Conservation (phyloP, 768 basidiomycete species). For the Hygrocybe coccinea region DNA sequence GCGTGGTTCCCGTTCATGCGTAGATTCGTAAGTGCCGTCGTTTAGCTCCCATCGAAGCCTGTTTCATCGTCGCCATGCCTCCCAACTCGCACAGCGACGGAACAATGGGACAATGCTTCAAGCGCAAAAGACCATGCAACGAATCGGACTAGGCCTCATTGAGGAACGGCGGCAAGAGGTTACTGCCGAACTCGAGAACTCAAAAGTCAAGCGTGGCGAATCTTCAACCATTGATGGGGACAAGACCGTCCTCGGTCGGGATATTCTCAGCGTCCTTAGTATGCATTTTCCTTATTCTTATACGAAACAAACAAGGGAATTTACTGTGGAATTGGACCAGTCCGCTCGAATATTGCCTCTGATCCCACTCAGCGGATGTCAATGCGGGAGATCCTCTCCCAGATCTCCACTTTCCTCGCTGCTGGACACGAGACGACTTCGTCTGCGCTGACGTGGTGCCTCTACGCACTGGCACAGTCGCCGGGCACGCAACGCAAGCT, state of each 20-base stretch:
- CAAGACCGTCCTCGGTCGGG: conserved; percentile 37
- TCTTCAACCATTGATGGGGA: conserved; percentile 23
- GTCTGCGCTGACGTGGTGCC: conserved; percentile 55
- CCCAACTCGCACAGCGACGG: conserved; percentile 43
- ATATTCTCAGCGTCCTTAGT: conserved; percentile 56
- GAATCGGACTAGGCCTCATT: conserved; percentile 52
- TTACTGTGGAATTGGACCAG: conserved; percentile 51
- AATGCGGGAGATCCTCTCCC: conserved; percentile 55
- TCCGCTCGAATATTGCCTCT: conserved; percentile 53
- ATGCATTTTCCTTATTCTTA: conserved; percentile 15
- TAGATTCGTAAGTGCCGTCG: conserved; percentile 41
- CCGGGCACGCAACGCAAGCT: conserved; percentile 41
- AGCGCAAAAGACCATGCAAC: conserved; percentile 44
- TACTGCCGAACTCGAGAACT: conserved; percentile 18
- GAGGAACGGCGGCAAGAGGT: conserved; percentile 39
- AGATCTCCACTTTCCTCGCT: conserved; percentile 60
- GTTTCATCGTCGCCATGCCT: not conserved
- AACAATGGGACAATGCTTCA: conserved; percentile 40
- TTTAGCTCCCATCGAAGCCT: not conserved
- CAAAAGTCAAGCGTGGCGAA: conserved; percentile 12
- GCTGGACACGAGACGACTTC: conserved; percentile 64
- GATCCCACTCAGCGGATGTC: conserved; percentile 46
- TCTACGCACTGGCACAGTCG: conserved; percentile 47
- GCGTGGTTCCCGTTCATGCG: conserved; percentile 55
- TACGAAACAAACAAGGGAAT: conserved; percentile 8